Conservation (phyloP, 306 rosid genomes). For the Cicer bijugum region DNA sequence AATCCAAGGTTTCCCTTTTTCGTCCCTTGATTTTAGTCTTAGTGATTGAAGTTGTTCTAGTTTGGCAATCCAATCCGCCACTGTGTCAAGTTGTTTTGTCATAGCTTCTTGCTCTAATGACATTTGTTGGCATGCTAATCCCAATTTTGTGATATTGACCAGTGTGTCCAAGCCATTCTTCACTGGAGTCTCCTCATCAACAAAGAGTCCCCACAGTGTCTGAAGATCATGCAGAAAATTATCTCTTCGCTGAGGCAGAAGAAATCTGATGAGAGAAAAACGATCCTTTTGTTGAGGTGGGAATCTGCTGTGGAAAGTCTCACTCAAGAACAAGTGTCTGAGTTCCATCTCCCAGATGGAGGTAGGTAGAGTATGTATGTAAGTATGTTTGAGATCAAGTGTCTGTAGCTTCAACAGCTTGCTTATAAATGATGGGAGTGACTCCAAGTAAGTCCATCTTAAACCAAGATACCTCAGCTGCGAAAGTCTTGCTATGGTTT, state of each 20-base stretch:
- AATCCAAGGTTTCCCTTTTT: constrained; percentile 31
- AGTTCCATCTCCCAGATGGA: constrained; percentile 51
- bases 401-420: constrained; percentile 45
- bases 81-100: constrained; percentile 23
- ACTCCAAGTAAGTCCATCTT: constrained; percentile 50
- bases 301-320: constrained; percentile 32
- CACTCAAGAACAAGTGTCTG: constrained; percentile 45
- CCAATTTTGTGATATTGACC: constrained; percentile 44
- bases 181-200: constrained; percentile 44
- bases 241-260: neutral
- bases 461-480: constrained; percentile 51
- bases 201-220: constrained; percentile 50
- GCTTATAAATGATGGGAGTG: constrained; percentile 45
- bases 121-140: constrained; percentile 48
- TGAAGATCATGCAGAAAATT: constrained; percentile 37
- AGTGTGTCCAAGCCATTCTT: constrained; percentile 40
- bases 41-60: constrained; percentile 36
- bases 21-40: constrained; percentile 42
- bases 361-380: constrained; percentile 39
- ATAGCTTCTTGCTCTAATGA: neutral
- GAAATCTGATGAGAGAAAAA: neutral
- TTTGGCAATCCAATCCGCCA: constrained; percentile 37
- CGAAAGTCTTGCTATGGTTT: constrained; percentile 33
- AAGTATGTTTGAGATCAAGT: constrained; percentile 52
- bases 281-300: neutral